Base-by-base conservation (phyloP, 116 monocot genomes). In the Iris pallida region DNA sequence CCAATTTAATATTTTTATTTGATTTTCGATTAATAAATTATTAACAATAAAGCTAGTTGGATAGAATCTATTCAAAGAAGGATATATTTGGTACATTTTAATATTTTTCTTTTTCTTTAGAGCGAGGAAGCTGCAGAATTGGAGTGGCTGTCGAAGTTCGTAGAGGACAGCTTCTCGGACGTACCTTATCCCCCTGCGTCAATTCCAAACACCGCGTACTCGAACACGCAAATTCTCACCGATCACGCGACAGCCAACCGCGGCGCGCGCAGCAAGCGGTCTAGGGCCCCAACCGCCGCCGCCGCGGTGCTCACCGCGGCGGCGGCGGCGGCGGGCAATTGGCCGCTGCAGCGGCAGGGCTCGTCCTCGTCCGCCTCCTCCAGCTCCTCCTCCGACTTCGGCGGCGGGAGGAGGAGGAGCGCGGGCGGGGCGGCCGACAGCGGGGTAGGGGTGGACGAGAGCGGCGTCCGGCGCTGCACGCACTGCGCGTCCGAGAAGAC, bases 401-500 rank as follows among this genome's bases (percentile, higher is more conserved):
- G 4, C 45, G 16, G 47, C 54, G 16, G 63, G 5, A 54, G 43
- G 45, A 68, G 53, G 19, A 47, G 59, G 16, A 76, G 67, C 3
- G 80, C 55, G 40, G 4, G 59, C 30, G 30, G 30, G 3, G 30
- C 2, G 30, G 30, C n/a, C n/a, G n/a, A 30, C 30, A 30, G 30
- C 30, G 30, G 30, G 30, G 0, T 30, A 30, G 30, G 30, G 16
- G 68, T 19, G 30, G 30, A 30, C 12, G 72, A 55, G 16, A 72
- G 59, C 8, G 80, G 74, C 15, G 68, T 55, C 20, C 66, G 79
- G 53, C 64, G 73, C 47, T 79, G 86, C 77, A 81, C 71, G 17
- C 86, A 86, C 53, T 81, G 86, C 65, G 82, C 81, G 15, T 81
- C 80, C 62, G 88, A 88, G 66, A 80, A 81, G 78, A 88, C 83